Evolutionary conservation across 441 rosid species (phyloP).

Genomic region (Populus hybrid): DNA sequence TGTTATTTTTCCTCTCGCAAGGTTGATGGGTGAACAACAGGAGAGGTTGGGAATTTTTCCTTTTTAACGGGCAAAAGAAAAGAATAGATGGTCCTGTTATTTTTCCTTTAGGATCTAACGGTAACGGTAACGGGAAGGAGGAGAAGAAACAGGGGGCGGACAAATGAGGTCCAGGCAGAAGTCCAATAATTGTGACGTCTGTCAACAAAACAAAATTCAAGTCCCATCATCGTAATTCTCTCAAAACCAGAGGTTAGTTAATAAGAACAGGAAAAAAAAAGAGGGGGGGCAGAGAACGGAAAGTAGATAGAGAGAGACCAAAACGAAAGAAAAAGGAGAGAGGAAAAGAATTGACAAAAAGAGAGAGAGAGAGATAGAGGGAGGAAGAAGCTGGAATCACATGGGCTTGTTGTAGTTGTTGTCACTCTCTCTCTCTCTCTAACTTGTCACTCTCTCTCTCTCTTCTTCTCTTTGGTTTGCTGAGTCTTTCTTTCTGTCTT

Average conservation of each 20-base stretch:
- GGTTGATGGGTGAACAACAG: not conserved
- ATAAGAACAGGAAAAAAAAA: constrained; percentile 7
- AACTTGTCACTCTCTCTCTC: not conserved
- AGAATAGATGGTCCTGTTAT: not conserved
- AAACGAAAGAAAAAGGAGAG: not conserved
- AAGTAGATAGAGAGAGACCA: not conserved
- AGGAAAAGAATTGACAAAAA: not conserved
- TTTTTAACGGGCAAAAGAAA: not conserved
- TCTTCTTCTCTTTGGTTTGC: not conserved
- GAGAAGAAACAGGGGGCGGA: not conserved
- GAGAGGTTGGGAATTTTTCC: not conserved
- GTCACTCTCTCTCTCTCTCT: constrained; percentile 12
- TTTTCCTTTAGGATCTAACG: not conserved
- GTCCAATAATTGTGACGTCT: constrained; percentile 13
- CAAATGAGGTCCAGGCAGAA: not conserved
- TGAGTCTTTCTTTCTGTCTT: constrained; percentile 20
- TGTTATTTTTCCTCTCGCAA: no score
- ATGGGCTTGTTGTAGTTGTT: constrained; percentile 47
- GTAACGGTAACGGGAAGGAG: not conserved
- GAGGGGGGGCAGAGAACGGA: constrained; percentile 25
- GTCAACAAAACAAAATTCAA: constrained; percentile 10
- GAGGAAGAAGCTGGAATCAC: constrained; percentile 54
- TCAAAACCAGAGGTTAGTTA: constrained; percentile 11
- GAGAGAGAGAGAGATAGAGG: not conserved
- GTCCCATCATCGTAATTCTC: constrained; percentile 13